These are phyloP conservation scores for Crucibulum laeve DNA, from an alignment of 768 basidiomycete species.

Conservation along the genomic window DNA sequence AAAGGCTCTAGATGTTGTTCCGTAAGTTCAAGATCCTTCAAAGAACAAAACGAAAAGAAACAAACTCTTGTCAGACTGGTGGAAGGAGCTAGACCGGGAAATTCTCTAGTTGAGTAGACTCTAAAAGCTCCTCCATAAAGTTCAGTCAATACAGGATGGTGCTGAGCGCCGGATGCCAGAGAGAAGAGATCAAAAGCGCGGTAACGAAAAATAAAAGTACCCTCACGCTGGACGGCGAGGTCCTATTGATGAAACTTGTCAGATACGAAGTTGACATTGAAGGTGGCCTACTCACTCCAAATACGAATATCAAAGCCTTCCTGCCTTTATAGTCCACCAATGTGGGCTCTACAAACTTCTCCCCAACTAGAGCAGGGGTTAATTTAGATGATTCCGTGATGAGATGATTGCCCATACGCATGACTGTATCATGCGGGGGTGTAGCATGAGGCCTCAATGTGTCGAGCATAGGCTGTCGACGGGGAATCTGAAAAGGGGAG, in stretches of 20 bases:
- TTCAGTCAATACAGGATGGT: constrained; percentile 51
- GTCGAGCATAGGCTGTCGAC: constrained; percentile 28
- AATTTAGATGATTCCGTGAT: constrained; percentile 36
- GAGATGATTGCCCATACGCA: constrained; percentile 26
- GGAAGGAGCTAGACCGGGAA: constrained; percentile 65
- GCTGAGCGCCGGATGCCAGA: constrained; percentile 19
- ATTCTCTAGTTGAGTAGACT: constrained; percentile 72
- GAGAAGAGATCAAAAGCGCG: constrained; percentile 62
- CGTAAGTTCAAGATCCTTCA: neutral
- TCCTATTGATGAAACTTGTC: constrained; percentile 39
- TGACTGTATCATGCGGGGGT: constrained; percentile 24
- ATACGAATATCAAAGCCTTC: constrained; percentile 57
- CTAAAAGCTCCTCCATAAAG: constrained; percentile 62
- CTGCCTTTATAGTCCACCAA: constrained; percentile 49
- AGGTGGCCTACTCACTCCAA: constrained; percentile 38
- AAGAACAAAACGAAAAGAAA: constrained; percentile 4
- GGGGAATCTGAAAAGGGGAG: constrained; percentile 32
- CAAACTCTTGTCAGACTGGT: constrained; percentile 66
- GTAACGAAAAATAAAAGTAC: constrained; percentile 68
- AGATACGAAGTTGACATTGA: constrained; percentile 2
- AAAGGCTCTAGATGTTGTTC: constrained; percentile 12
- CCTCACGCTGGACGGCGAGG: constrained; percentile 62
- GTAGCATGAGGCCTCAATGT: constrained; percentile 19
- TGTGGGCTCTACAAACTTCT: constrained; percentile 55
- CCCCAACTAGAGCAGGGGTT: constrained; percentile 55